phyloP scores from a whole-genome alignment of 1,139 yeast genomes.

The Suhomyces bribrorum region DNA sequence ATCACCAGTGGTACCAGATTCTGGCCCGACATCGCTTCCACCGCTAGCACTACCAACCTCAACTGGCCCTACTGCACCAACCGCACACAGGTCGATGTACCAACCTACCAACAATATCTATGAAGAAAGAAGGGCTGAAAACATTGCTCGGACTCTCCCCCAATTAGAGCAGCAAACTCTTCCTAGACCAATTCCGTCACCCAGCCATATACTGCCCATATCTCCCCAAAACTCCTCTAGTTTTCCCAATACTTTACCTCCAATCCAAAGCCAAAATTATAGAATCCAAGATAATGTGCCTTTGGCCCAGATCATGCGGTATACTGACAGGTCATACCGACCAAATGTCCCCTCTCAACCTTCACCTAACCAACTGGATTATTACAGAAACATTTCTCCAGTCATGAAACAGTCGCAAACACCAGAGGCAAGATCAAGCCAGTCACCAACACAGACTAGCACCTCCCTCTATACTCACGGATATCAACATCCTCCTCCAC shows the following conservation, averaged over 20 bases:
- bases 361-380: background rate
- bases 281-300: constrained; percentile 2
- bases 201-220: background rate
- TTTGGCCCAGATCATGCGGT: constrained; percentile 1
- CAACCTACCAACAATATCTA: background rate
- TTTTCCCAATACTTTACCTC: background rate
- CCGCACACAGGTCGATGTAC: background rate
- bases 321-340: background rate
- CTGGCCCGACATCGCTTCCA: background rate
- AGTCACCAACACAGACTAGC: background rate
- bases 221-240: background rate
- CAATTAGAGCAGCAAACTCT: background rate
- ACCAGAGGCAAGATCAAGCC: background rate
- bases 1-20: background rate
- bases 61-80: background rate
- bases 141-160: background rate
- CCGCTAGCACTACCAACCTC: background rate
- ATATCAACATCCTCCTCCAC: background rate
- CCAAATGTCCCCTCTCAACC: background rate
- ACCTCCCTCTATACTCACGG: background rate
- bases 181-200: background rate
- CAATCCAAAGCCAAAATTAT: background rate
- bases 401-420: background rate
- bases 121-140: background rate
- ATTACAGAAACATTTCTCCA: background rate